Evolutionary conservation across 441 rosid genomes (phyloP), one percentile per base, ranked within the genome.

Genomic region (Populus hybrid): DNA sequence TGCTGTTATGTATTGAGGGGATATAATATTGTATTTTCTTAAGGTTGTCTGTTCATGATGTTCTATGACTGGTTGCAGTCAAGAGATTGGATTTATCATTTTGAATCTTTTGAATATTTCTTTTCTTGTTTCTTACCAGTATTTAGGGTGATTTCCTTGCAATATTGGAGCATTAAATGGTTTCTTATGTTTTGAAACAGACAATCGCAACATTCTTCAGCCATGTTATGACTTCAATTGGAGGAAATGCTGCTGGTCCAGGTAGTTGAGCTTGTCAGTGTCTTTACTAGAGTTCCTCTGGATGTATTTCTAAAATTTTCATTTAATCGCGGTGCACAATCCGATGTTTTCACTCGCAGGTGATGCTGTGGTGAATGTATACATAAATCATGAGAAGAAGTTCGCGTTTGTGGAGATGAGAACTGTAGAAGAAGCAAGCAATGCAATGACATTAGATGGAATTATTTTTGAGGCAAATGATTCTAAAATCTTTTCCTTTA

Each of bases 321-420:
- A 2, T 26, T 38, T 50, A 7, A 71, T 50, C 6, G 12, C 7
- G 10, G 14, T 46, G 34, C 65, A 26, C 10, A 46, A 57, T 30
- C 19, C 40, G 9, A 14, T 18, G 9, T 67, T 32, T 67, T 30
- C 23, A 14, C 10, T 21, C 34, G 61, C 53, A 78, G 81, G 96
- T 89, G 98, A 93, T 87, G 94, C 97, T 67, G 98, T 93, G 84
- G 94, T 91, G 72, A 93, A 93, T 81, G 98, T 93, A 4, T 90
- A 91, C 86, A 90, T 91, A 77, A 91, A 91, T 87, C 91, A 91
- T 12, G 98, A 91, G 80, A 93, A 90, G 88, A 93, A 93, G 84
- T 93, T 90, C 73, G 98, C 97, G 40, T 93, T 93, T 83, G 98
- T 93, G 75, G 94, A 93, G 83, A 93, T 93, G 98, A 85, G 97